Conservation (phyloP, 495 filamentous ascomycete species). For the Podospora anserina region DNA sequence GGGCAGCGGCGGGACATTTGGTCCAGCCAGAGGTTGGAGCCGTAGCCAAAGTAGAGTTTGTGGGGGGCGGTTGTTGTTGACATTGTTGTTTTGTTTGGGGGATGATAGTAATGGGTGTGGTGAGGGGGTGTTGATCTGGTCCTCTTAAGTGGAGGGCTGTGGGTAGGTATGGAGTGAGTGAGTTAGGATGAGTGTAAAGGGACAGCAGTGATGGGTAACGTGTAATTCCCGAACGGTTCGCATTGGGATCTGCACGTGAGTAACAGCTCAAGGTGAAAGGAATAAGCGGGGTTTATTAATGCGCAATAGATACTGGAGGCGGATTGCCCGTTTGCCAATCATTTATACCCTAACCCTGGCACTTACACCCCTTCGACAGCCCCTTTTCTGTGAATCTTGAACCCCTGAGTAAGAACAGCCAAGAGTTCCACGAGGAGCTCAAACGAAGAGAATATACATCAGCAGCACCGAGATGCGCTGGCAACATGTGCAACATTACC, state of each 20-base stretch:
- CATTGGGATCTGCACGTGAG: not conserved
- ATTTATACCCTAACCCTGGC: not conserved
- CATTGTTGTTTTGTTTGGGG: not conserved
- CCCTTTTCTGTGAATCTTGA: not conserved
- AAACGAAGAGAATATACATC: not conserved
- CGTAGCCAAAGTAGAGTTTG: conserved; percentile 41
- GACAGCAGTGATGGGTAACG: too few species aligned
- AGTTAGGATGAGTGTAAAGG: not conserved
- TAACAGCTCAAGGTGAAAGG: not conserved
- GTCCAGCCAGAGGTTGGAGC: conserved; percentile 40
- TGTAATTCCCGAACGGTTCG: too few species aligned
- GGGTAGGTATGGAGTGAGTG: too few species aligned
- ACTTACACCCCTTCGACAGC: not conserved
- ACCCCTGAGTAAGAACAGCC: not conserved
- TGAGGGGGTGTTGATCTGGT: too few species aligned
- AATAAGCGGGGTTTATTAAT: not conserved
- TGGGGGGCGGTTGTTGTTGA: not conserved
- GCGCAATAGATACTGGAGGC: not conserved
- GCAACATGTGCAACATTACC: not conserved
- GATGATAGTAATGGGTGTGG: not conserved
- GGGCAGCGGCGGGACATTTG: conserved; percentile 45
- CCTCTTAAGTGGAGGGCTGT: too few species aligned
- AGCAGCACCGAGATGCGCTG: not conserved
- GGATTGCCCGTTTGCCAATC: not conserved
- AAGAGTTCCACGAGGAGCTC: not conserved